Conservation (phyloP, 805 yeast genomes). For the Kluyveromyces starmeri region DNA sequence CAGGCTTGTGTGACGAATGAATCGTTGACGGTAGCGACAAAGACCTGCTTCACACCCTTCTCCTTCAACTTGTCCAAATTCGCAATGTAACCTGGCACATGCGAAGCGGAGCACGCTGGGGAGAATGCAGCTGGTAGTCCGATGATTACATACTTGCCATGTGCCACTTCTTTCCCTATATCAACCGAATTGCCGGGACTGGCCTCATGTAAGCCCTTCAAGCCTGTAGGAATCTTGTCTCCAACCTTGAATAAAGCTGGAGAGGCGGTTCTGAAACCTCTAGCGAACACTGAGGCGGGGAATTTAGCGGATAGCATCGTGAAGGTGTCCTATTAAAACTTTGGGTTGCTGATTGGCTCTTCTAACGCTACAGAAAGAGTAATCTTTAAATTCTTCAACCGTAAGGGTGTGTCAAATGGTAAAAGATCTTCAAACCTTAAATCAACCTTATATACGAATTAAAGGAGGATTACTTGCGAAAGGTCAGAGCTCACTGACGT, state of each 20-base stretch:
- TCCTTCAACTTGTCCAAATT: slow-evolving; percentile 42
- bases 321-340: slow-evolving; percentile 14
- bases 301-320: slow-evolving; percentile 5
- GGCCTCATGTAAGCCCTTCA: slow-evolving; percentile 43
- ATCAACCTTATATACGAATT: too few species aligned
- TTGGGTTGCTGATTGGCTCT: too few species aligned
- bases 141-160: slow-evolving; percentile 47
- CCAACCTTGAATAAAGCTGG: slow-evolving; percentile 41
- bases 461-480: too few species aligned
- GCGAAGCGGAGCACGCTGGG: slow-evolving; percentile 64
- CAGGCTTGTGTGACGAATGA: slow-evolving; percentile 80
- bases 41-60: slow-evolving; percentile 57
- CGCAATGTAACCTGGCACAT: slow-evolving; percentile 60
- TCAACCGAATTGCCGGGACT: slow-evolving; percentile 58
- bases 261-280: slow-evolving; percentile 21
- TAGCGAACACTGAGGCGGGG: slow-evolving; percentile 5
- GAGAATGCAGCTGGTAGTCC: slow-evolving; percentile 82
- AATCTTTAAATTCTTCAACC: too few species aligned
- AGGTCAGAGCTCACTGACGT: too few species aligned
- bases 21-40: slow-evolving; percentile 75
- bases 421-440: too few species aligned
- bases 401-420: too few species aligned
- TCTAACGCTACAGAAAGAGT: too few species aligned
- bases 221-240: slow-evolving; percentile 47
- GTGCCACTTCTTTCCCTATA: slow-evolving; percentile 38